Base-by-base conservation (phyloP, 345 rosid genomes). In the Hypericum androsaemum region DNA sequence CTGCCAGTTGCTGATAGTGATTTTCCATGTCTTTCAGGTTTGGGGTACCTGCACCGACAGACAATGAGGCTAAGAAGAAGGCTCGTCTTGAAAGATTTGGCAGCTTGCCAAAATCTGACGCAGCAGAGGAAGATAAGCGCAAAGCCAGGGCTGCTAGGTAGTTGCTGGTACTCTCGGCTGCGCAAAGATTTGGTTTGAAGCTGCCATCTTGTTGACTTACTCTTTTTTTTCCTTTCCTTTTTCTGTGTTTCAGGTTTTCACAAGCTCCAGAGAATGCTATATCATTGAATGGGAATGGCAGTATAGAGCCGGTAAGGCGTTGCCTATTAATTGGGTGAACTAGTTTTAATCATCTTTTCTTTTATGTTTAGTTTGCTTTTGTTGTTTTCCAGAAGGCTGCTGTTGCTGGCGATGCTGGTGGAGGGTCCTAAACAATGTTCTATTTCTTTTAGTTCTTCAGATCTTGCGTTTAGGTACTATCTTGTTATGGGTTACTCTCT, bases 61-160 rank as follows among this genome's bases (percentile, higher is more conserved):
- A 79, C 52, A 86, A 71, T 67, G 96, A 80, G 7, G 70, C 66
- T 4, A 90, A 90, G 79, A 90, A 75, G 82, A 90, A 90, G 74
- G 89, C 95, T 56, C 77, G 98, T 57, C 84, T 74, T 39, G 83
- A 82, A 5, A 81, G 94, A 55, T 87, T 90, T 64, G 77, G 84
- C 43, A 60, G 76, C n/a, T 60, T 64, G 52, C 28, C 84, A 1
- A 78, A 78, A 67, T 32, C 63, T 13, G 89, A 81, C 71, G 40
- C 78, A 0, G 66, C 68, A 62, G 96, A 80, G 57, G 96, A 83
- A 57, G 89, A 84, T 37, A 90, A 82, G 52, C 81, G 81, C 62
- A 81, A 87, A 68, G 95, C 88, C 37, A 79, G 89, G 76, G 88
- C 94, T 1, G 40, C 78, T 32, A 86, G 96, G 98, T 90, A 22